Conservation (phyloP, 805 yeast species). For the Suhomyces kilbournensis region DNA sequence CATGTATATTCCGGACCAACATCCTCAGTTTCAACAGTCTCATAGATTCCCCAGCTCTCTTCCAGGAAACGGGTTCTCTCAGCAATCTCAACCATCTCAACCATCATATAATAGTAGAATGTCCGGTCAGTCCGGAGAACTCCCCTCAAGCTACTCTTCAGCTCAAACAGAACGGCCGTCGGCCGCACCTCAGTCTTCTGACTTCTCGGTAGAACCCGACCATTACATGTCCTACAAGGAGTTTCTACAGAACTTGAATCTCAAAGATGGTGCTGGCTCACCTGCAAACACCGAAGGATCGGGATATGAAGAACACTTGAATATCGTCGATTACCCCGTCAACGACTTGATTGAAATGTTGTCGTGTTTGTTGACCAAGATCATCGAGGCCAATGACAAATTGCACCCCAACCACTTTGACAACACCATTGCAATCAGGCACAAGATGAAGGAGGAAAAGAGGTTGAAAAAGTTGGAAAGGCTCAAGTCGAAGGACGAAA, state of each 20-base stretch:
- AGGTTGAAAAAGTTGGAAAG: conserved; percentile 25
- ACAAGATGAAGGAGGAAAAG: conserved; percentile 34
- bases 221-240: conserved; percentile 44
- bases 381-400: conserved; percentile 85
- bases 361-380: conserved; percentile 77
- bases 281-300: conserved; percentile 3
- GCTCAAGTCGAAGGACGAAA: conserved; percentile 5
- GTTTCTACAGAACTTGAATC: conserved; percentile 29
- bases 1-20: conserved; percentile 20
- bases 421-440: conserved; percentile 41
- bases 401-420: conserved; percentile 68
- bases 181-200: background rate
- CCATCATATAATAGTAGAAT: background rate
- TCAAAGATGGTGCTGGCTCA: conserved; percentile 12
- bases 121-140: background rate
- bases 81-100: background rate
- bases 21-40: conserved; percentile 9
- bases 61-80: conserved; percentile 1
- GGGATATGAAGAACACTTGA: conserved; percentile 52
- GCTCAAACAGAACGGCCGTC: background rate
- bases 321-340: conserved; percentile 81
- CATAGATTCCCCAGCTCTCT: conserved; percentile 8
- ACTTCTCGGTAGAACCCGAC: conserved; percentile 27
- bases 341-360: conserved; percentile 80
- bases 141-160: background rate